phyloP scores from a whole-genome alignment of 306 rosid species.

The Glycine tomentella region DNA sequence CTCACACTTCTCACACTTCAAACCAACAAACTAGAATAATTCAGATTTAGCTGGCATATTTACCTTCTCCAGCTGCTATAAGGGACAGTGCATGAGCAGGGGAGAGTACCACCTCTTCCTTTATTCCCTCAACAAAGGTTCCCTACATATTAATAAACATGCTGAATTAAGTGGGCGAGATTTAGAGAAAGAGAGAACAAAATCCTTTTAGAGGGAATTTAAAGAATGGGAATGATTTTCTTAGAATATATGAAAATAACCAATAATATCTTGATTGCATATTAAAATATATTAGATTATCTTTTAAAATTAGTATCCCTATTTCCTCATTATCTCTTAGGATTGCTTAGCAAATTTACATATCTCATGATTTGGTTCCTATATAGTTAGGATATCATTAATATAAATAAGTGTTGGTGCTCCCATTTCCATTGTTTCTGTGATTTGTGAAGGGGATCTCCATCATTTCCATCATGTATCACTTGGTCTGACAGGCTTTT shows the following conservation, averaged over 20 bases:
- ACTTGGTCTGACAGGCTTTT: background rate
- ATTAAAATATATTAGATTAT: background rate
- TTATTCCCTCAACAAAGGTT: constrained; percentile 92
- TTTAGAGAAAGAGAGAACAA: background rate
- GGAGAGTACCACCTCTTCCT: constrained; percentile 98
- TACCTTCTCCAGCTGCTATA: constrained; percentile 99
- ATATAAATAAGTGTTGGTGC: background rate
- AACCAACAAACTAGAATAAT: constrained; percentile 38
- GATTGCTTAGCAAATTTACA: background rate
- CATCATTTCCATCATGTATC: background rate
- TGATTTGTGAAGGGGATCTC: background rate
- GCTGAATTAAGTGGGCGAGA: background rate
- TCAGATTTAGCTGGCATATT: constrained; percentile 23
- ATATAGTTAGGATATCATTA: background rate
- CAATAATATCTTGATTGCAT: background rate
- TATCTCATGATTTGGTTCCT: background rate
- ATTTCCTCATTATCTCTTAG: background rate
- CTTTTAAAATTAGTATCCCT: background rate
- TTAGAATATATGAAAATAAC: background rate
- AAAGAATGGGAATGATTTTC: background rate
- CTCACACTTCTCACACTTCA: background rate
- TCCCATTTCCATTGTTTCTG: background rate
- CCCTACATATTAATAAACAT: constrained; percentile 68
- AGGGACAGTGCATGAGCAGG: constrained; percentile 99
- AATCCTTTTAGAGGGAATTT: background rate